A percentile compares a stretch with the other conserved stretches of the same genome.
phyloP scores from a whole-genome alignment of 805 yeast species.

The Komagataella phaffii region DNA sequence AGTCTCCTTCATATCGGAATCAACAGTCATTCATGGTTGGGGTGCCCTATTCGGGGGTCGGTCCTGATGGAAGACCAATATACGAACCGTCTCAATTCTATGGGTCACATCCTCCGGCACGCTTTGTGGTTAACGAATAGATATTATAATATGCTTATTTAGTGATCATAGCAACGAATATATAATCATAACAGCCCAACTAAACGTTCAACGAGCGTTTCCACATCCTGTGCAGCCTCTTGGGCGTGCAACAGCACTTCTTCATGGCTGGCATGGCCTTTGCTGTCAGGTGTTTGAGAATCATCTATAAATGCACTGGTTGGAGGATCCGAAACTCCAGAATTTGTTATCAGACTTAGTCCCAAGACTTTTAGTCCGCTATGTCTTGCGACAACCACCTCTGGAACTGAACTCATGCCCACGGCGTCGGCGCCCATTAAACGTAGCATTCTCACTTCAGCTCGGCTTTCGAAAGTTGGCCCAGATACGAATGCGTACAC shows the following conservation, averaged over 20 bases:
- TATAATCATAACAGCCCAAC: conserved; percentile 14
- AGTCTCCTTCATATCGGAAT: not conserved
- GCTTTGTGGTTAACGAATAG: not conserved
- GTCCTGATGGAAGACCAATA: not conserved
- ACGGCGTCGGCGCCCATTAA: conserved; percentile 83
- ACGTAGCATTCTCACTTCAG: conserved; percentile 71
- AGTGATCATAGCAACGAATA: not conserved
- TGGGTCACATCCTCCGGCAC: not conserved
- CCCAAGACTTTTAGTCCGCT: conserved; percentile 76
- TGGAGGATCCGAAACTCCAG: conserved; percentile 58
- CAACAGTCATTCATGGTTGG: not conserved
- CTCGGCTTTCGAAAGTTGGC: conserved; percentile 87
- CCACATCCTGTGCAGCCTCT: conserved; percentile 72
- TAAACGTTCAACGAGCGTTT: conserved; percentile 49
- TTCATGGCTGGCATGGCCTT: conserved; percentile 81
- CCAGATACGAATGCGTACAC: conserved; percentile 79
- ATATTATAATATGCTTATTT: not conserved
- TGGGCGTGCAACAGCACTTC: conserved; percentile 81
- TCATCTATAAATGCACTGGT: conserved; percentile 45
- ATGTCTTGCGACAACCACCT: conserved; percentile 86
- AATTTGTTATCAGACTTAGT: conserved; percentile 74
- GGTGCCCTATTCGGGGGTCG: not conserved
- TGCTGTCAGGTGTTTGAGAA: conserved; percentile 36
- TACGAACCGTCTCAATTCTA: not conserved
- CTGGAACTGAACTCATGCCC: conserved; percentile 98